These are phyloP conservation scores for Starmerella gropengiesseri DNA, from an alignment of 805 yeast species.

Conservation along the genomic window DNA sequence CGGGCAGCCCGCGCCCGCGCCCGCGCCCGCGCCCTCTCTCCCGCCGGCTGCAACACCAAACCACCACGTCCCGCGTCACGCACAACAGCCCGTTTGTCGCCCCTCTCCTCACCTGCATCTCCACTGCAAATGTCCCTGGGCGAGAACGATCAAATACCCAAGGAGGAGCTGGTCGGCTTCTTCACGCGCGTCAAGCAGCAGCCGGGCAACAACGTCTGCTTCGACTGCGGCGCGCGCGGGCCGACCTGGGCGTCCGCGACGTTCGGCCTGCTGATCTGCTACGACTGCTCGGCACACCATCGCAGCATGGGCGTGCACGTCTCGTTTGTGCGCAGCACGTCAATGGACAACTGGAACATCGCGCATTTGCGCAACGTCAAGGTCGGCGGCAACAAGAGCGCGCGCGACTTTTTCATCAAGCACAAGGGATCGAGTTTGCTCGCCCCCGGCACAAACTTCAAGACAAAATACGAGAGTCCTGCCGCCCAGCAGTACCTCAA, in stretches of 20 bases:
- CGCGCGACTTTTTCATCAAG: constrained; percentile 70
- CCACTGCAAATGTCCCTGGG: constrained; percentile 5
- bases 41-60: neutral
- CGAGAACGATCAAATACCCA: constrained; percentile 29
- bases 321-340: constrained; percentile 85
- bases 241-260: constrained; percentile 99
- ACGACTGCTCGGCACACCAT: constrained; percentile 92
- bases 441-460: constrained; percentile 47
- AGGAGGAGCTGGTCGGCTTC: constrained; percentile 57
- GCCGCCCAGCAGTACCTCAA: constrained; percentile 74
- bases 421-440: constrained; percentile 75
- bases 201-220: constrained; percentile 68
- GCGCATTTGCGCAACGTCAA: constrained; percentile 84
- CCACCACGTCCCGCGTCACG: neutral
- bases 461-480: constrained; percentile 66
- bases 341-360: constrained; percentile 88
- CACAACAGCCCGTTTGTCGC: neutral
- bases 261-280: constrained; percentile 82
- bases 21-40: neutral
- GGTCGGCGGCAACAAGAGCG: constrained; percentile 83
- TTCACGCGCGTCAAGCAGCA: constrained; percentile 52
- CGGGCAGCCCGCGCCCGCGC: too few relatives aligned
- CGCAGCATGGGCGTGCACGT: constrained; percentile 93
- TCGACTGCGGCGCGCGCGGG: constrained; percentile 86
- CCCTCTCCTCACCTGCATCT: neutral